Evolutionary conservation across 2,329 filamentous ascomycete genomes (phyloP), one percentile per base, ranked within the genome.

Genomic region (Beauveria brongniartii): DNA sequence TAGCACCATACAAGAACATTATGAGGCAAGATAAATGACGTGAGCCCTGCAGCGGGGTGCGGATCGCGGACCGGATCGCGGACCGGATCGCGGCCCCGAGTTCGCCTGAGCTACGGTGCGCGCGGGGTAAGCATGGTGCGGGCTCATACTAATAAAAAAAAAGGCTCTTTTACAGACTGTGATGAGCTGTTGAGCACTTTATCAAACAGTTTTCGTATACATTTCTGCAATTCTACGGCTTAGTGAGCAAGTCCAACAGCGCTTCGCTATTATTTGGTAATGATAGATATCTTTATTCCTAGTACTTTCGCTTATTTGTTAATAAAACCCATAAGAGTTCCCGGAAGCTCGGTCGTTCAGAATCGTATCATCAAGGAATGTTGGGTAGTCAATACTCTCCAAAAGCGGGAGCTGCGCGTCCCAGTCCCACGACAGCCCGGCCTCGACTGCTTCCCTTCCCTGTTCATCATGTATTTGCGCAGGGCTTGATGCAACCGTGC

Each of bases 311-410:
- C 3, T 30, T 22, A 3, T 10, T 20, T 20, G 14, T 51, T 9
- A 51, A 22, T 34, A 34, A 14, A 51, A 34, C 2, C 4, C 18
- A 34, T 12, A 5, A 1, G 12, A 8, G 28, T 22, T 51, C n/a
- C 26, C 22, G 1, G 26, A 16, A 5, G 16, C 9, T 5, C 20
- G 8, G 9, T 34, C 48, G 18, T 22, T 30, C 18, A 58, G 12
- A 43, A 58, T 43, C 5, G 26, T 30, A 48, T 60, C 50, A 18
- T 62, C 48, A 14, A 62, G 48, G 43, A 62, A 62, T 8, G 47
- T 62, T n/a, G 61, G 55, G 34, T 59, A 62, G 48, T 56, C 55
- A 55, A 59, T 62, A 22, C 26, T 59, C 20, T 62, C 61, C 48
- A 62, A 10, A 43, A 56, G 40, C 26, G 46, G 61, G 16, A 47